Conservation (phyloP, 495 filamentous ascomycete species). For the Tuber umbilicatum region DNA sequence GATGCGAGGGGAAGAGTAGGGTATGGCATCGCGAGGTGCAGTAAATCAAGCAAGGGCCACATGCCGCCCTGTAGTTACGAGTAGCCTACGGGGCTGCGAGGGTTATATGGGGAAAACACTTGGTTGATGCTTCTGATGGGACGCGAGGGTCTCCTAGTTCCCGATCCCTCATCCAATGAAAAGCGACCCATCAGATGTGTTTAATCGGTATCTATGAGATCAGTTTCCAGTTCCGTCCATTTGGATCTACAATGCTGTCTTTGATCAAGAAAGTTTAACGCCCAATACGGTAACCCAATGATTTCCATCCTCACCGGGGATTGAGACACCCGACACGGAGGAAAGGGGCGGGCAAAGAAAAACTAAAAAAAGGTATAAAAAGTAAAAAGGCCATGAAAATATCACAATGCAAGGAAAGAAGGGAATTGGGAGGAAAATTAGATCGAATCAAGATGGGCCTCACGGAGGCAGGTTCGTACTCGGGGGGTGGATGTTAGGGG, state of each 20-base stretch:
- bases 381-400: not conserved
- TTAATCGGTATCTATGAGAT: not conserved
- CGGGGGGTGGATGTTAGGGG: no score
- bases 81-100: not conserved
- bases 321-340: not conserved
- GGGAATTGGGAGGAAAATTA: not conserved
- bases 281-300: not conserved
- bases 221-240: not conserved
- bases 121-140: not conserved
- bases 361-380: not conserved
- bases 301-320: not conserved
- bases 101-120: not conserved
- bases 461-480: no score
- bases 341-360: no score
- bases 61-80: not conserved
- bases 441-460: not conserved
- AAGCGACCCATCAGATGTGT: not conserved
- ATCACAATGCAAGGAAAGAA: not conserved
- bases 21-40: not conserved
- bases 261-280: not conserved
- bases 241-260: not conserved
- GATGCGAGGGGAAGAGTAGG: not conserved
- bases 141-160: not conserved
- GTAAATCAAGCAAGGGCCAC: slow-evolving; percentile 1
- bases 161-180: not conserved